Percentiles rank a stretch among this genome's conserved stretches.
Conservation (phyloP, 345 rosid species). For the Excoecaria agallocha region DNA sequence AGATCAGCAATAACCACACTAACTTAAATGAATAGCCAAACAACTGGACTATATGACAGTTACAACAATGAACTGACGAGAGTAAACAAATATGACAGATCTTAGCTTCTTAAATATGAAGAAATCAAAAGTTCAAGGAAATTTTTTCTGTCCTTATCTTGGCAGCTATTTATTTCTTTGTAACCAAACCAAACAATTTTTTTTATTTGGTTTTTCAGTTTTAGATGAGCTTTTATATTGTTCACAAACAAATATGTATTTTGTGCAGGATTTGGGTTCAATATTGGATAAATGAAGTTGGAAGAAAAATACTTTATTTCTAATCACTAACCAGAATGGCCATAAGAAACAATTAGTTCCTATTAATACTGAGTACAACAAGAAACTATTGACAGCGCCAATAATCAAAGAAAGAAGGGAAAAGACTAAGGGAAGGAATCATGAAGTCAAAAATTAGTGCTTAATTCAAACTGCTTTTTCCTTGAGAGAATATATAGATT, state of each 20-base stretch:
- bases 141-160: not conserved
- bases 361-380: no score
- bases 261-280: not conserved
- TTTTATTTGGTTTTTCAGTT: not conserved
- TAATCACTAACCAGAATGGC: no score
- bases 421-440: no score
- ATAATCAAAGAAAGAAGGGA: no score
- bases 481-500: no score
- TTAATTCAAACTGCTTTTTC: no score
- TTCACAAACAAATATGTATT: not conserved
- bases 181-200: not conserved
- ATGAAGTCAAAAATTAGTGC: no score
- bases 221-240: not conserved
- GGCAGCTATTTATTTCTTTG: not conserved
- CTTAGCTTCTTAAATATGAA: not conserved
- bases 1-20: not conserved
- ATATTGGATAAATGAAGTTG: not conserved
- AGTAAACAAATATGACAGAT: not conserved
- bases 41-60: not conserved
- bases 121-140: not conserved
- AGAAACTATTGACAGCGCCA: no score
- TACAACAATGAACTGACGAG: not conserved
- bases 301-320: not conserved
- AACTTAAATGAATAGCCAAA: not conserved
- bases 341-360: no score